Evolutionary conservation across 371 early-diverging fungal species (phyloP).

Genomic region (Apophysomyces elegans): DNA sequence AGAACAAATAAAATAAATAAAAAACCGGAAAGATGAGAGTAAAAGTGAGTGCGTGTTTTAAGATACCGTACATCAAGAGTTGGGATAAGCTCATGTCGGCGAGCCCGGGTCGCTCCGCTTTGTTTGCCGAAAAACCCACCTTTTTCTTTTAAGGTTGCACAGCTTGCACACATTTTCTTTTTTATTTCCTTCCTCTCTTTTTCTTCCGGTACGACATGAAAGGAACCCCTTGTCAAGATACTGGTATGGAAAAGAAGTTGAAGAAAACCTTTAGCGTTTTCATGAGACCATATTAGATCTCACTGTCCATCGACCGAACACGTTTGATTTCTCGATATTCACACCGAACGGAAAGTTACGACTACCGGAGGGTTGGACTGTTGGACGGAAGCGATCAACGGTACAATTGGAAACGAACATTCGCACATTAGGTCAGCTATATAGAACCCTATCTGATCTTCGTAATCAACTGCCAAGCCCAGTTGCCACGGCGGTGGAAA

Average conservation of each 20-base stretch:
- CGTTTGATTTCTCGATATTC: slow-evolving; percentile 6
- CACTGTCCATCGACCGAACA: not conserved
- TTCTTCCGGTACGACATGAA: slow-evolving; percentile 4
- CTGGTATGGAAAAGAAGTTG: not conserved
- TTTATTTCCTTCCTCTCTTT: slow-evolving; percentile 7
- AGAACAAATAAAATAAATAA: too few relatives aligned
- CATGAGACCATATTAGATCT: not conserved
- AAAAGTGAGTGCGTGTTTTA: too few relatives aligned
- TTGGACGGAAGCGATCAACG: slow-evolving; percentile 28
- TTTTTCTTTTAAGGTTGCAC: slow-evolving; percentile 2
- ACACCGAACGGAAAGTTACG: not conserved
- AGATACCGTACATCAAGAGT: not conserved
- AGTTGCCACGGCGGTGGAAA: slow-evolving; percentile 23
- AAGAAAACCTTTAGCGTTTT: not conserved
- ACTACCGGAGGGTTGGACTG: slow-evolving; percentile 34
- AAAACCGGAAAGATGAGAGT: too few relatives aligned
- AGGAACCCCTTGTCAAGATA: not conserved
- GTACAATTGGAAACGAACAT: slow-evolving; percentile 41
- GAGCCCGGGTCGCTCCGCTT: not conserved
- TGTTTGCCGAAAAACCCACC: not conserved
- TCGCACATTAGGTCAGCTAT: slow-evolving; percentile 38
- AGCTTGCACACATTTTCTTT: not conserved
- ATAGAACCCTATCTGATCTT: slow-evolving; percentile 27
- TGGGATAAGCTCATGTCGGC: not conserved
- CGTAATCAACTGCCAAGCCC: slow-evolving; percentile 31